Conservation (phyloP, 1,139 yeast species). For the Blastobotrys elegans region DNA sequence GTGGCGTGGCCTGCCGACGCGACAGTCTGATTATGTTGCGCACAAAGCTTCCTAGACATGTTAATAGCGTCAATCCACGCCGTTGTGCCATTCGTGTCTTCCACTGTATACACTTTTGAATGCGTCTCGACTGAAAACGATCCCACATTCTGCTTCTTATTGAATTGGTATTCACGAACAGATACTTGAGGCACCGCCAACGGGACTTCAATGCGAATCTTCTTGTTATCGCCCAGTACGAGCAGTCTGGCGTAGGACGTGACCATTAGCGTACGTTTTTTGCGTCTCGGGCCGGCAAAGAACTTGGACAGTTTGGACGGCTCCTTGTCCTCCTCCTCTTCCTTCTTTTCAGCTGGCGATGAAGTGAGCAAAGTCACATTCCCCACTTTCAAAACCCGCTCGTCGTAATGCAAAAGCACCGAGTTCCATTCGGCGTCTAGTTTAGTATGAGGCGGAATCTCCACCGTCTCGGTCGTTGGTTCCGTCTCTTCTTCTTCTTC, state of each 20-base stretch:
- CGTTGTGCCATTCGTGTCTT: conserved; percentile 31
- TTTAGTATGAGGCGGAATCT: conserved; percentile 52
- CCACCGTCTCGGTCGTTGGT: conserved; percentile 34
- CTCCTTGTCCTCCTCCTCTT: conserved; percentile 20
- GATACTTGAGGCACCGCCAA: conserved; percentile 32
- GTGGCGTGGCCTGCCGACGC: conserved; percentile 28
- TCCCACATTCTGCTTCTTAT: conserved; percentile 28
- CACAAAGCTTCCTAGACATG: conserved; percentile 27
- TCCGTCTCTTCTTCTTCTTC: conserved; percentile 3
- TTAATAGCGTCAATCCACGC: conserved; percentile 35
- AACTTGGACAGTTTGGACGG: conserved; percentile 31
- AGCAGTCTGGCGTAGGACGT: conserved; percentile 36
- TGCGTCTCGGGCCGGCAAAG: conserved; percentile 29
- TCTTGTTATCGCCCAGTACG: conserved; percentile 30
- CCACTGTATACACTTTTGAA: conserved; percentile 34
- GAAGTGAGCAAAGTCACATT: conserved; percentile 34
- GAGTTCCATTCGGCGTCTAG: conserved; percentile 67
- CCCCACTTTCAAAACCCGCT: conserved; percentile 67
- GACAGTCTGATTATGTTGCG: conserved; percentile 25
- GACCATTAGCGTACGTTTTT: conserved; percentile 31
- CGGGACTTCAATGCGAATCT: conserved; percentile 32
- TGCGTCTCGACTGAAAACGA: conserved; percentile 33
- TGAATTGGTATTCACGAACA: conserved; percentile 33
- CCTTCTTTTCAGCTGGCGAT: conserved; percentile 12
- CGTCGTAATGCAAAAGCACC: conserved; percentile 57